Evolutionary conservation across 306 rosid genomes (phyloP), one percentile per base, ranked within the genome.

Genomic region (Dryas alaskensis): DNA sequence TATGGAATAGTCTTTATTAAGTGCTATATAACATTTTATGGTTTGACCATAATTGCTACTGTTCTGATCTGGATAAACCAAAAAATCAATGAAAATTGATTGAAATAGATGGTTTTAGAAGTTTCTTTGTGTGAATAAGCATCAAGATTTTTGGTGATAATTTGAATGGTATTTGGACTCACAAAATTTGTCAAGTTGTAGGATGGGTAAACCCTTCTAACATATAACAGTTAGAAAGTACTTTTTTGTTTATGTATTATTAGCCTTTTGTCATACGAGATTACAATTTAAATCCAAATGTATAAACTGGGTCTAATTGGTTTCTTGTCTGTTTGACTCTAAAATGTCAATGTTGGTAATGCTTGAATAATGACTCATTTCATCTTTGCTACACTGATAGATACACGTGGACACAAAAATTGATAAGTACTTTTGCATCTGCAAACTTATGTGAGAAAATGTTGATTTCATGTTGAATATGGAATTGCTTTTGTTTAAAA

Each of bases 91-190:
- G 37, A 11, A 39, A 9, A n/a, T 53, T 70, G 31, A 70, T 69
- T 40, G 50, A 43, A 52, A 52, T 55, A 10, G 61, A 51, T 52
- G 50, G 60, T 69, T 40, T 65, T 39, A 10, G 49, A 40, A 7
- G 39, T 4, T 53, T 69, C 73, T 17, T 39, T 13, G 11, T 52
- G 50, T 70, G 74, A 17, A 11, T n/a, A 14, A 31, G 10, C 3
- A 16, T 50, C 9, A 14, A 50, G 31, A 6, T 13, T 52, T 27
- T 69, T 69, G 72, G 4, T 37, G 31, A 69, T 39, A 16, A 53
- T 70, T 17, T 27, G 22, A 54, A 52, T 69, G 73, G 22, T 31
- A 40, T 37, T 50, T 50, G 60, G 22, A 68, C 48, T 51, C 40
- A 5, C 10, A 31, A 25, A 60, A 31, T 31, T 2, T 48, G 4